These are phyloP conservation scores for Marasmius tenuissimus DNA, from an alignment of 1,284 basidiomycete species.

Conservation along the genomic window DNA sequence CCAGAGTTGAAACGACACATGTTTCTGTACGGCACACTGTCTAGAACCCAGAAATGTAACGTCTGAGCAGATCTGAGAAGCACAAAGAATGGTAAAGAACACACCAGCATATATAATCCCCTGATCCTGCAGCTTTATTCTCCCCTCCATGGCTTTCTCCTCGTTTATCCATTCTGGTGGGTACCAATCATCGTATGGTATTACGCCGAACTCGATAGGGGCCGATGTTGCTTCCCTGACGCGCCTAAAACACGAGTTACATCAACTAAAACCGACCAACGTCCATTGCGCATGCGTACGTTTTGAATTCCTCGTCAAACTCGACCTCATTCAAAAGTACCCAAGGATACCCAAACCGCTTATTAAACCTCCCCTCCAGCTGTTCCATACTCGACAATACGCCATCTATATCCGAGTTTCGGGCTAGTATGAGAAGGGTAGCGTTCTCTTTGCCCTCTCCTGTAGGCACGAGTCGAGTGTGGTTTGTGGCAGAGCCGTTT, in stretches of 20 bases:
- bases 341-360: conserved; percentile 67
- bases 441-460: conserved; percentile 36
- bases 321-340: conserved; percentile 73
- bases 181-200: conserved; percentile 43
- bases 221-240: conserved; percentile 21
- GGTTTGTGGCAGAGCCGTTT: too few relatives aligned
- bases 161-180: conserved; percentile 71
- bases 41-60: conserved; percentile 1
- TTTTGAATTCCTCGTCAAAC: conserved; percentile 70
- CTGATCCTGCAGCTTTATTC: conserved; percentile 50
- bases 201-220: conserved; percentile 54
- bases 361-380: conserved; percentile 65
- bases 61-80: conserved; percentile 31
- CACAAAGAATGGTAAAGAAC: not conserved
- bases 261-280: not conserved
- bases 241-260: not conserved
- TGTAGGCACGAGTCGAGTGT: not conserved
- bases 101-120: conserved; percentile 53
- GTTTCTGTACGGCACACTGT: conserved; percentile 44
- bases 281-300: conserved; percentile 29
- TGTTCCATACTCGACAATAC: conserved; percentile 39
- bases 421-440: conserved; percentile 43
- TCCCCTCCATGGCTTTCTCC: conserved; percentile 46
- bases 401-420: conserved; percentile 40
- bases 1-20: conserved; percentile 89